These are phyloP conservation scores for Hemileia vastatrix DNA, from an alignment of 1,284 basidiomycete genomes.

Conservation along the genomic window DNA sequence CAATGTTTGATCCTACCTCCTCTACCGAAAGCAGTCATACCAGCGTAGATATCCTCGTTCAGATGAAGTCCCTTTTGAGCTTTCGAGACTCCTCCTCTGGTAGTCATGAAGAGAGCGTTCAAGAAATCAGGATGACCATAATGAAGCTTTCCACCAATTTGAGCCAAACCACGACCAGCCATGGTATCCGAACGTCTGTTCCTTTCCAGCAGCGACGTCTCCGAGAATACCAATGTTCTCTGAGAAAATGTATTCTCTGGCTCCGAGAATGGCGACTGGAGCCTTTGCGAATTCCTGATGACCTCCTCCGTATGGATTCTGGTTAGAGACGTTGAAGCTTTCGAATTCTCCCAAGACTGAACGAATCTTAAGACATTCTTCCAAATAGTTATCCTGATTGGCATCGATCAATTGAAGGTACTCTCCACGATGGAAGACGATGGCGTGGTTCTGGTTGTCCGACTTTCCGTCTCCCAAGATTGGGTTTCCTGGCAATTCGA, in stretches of 20 bases:
- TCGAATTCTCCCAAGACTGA: constrained; percentile 97
- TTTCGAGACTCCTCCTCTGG: constrained; percentile 95
- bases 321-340: constrained; percentile 72
- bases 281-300: constrained; percentile 58
- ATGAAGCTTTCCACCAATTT: constrained; percentile 96
- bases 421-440: constrained; percentile 98
- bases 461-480: constrained; percentile 99
- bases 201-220: constrained; percentile 96
- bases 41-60: constrained; percentile 99
- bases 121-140: constrained; percentile 99
- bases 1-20: constrained; percentile 98
- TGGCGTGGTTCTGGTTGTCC: constrained; percentile 99
- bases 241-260: constrained; percentile 99
- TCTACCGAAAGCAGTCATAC: constrained; percentile 95
- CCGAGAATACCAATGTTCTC: constrained; percentile 99
- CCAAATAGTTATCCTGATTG: constrained; percentile 99
- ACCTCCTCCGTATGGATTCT: constrained; percentile 79
- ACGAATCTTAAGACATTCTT: constrained; percentile 98
- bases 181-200: constrained; percentile 98
- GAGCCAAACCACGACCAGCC: constrained; percentile 83
- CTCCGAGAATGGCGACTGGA: constrained; percentile 97
- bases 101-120: constrained; percentile 95
- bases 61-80: constrained; percentile 96
- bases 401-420: constrained; percentile 98
- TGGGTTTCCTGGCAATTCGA: constrained; percentile 96